These are phyloP conservation scores for Aspergillus mulundensis DNA, from an alignment of 495 filamentous ascomycete genomes.

Conservation along the genomic window DNA sequence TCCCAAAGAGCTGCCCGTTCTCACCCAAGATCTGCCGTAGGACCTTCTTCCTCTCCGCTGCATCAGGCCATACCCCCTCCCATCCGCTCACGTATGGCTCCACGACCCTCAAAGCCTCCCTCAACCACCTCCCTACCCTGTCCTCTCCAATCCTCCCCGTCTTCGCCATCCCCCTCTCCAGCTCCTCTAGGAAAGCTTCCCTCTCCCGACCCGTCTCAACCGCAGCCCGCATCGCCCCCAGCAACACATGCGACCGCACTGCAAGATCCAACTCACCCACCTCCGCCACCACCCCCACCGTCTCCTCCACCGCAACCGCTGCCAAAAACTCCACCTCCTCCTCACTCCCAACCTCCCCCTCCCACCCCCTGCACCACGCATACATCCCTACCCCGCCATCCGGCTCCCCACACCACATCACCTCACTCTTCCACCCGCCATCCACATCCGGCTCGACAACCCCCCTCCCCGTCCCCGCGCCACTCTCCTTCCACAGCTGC, in stretches of 20 bases:
- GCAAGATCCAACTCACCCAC: slow-evolving; percentile 23
- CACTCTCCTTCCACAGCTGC: slow-evolving; percentile 13
- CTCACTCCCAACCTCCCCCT: slow-evolving; percentile 25
- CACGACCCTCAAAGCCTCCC: slow-evolving; percentile 22
- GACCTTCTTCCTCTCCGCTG: slow-evolving; percentile 19
- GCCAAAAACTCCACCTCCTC: slow-evolving; percentile 25
- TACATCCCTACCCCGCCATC: slow-evolving; percentile 18
- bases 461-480: slow-evolving; percentile 2
- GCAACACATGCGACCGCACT: slow-evolving; percentile 25
- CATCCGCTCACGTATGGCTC: slow-evolving; percentile 24
- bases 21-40: slow-evolving; percentile 25
- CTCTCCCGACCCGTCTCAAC: slow-evolving; percentile 17
- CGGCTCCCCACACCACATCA: slow-evolving; percentile 20
- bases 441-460: slow-evolving; percentile 19
- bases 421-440: slow-evolving; percentile 17
- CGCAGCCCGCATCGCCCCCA: slow-evolving; percentile 23
- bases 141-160: slow-evolving; percentile 20
- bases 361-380: slow-evolving; percentile 24
- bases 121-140: slow-evolving; percentile 15
- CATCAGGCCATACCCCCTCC: slow-evolving; percentile 24
- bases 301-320: slow-evolving; percentile 25
- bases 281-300: slow-evolving; percentile 14
- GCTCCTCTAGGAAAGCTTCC: slow-evolving; percentile 19
- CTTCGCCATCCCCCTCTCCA: slow-evolving; percentile 21
- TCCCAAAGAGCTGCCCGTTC: slow-evolving; percentile 17